These are phyloP conservation scores for Mucor plumbeus DNA, from an alignment of 371 early-diverging fungal species.

Conservation along the genomic window DNA sequence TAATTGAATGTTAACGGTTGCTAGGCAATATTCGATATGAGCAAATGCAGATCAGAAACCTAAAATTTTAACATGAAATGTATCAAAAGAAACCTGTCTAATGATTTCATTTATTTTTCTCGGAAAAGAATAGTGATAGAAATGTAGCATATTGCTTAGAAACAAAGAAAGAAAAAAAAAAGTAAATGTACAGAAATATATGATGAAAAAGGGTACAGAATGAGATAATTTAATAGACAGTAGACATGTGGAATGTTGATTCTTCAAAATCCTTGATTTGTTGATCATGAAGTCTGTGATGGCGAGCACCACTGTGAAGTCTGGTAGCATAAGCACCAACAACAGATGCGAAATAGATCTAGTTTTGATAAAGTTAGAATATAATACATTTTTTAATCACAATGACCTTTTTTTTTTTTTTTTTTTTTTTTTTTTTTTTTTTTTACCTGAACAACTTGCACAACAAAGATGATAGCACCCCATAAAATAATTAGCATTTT, in stretches of 20 bases:
- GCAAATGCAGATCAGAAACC: not conserved
- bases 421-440: no score
- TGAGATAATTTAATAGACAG: conserved; percentile 44
- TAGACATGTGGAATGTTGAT: conserved; percentile 58
- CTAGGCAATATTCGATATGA: no score
- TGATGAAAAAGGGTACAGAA: not conserved
- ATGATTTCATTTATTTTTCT: not conserved
- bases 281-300: conserved; percentile 56
- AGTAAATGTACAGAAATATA: conserved; percentile 1
- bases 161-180: not conserved
- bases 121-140: not conserved
- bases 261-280: conserved; percentile 62
- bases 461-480: conserved; percentile 43
- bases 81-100: conserved; percentile 2
- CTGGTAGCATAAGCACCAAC: conserved; percentile 52
- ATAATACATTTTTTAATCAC: not conserved
- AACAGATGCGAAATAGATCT: conserved; percentile 57
- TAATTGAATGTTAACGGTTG: no score
- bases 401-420: not conserved
- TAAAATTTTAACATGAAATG: not conserved
- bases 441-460: conserved; percentile 48
- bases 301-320: conserved; percentile 53
- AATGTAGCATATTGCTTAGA: not conserved
- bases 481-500: conserved; percentile 39
- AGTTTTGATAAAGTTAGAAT: not conserved